These are phyloP conservation scores for Paramecium octaurelia DNA, from an alignment of 73 alveolate genomes.

Conservation along the genomic window DNA sequence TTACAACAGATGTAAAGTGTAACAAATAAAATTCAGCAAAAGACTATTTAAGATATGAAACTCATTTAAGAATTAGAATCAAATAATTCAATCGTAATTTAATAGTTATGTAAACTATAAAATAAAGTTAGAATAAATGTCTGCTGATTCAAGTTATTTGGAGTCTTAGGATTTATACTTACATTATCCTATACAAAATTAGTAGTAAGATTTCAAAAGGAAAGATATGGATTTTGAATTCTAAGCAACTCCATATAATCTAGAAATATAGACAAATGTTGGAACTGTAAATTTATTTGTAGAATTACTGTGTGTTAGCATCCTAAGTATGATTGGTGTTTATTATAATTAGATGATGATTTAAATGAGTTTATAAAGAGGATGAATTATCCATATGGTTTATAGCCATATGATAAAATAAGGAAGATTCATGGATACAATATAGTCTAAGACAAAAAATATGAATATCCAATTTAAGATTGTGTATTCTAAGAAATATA, in stretches of 20 bases:
- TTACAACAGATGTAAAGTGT: neutral
- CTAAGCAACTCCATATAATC: neutral
- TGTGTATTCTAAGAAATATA: neutral
- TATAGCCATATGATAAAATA: slow-evolving; percentile 19
- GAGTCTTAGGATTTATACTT: neutral
- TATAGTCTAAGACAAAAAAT: neutral
- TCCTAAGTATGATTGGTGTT: neutral
- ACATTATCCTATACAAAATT: neutral
- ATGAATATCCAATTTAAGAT: neutral
- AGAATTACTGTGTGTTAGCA: neutral
- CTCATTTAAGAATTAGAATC: neutral
- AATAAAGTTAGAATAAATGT: neutral
- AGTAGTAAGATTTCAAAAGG: neutral
- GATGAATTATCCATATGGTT: slow-evolving; percentile 56
- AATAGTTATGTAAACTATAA: neutral
- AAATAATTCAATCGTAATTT: neutral
- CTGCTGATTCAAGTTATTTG: neutral
- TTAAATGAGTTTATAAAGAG: neutral
- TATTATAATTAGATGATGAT: neutral
- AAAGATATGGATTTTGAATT: neutral
- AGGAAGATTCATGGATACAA: slow-evolving; percentile 48
- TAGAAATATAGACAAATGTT: neutral
- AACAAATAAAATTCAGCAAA: neutral
- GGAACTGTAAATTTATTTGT: neutral
- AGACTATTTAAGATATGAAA: neutral